Evolutionary conservation across 768 basidiomycete genomes (phyloP).

Genomic region (Suillus sp.): DNA sequence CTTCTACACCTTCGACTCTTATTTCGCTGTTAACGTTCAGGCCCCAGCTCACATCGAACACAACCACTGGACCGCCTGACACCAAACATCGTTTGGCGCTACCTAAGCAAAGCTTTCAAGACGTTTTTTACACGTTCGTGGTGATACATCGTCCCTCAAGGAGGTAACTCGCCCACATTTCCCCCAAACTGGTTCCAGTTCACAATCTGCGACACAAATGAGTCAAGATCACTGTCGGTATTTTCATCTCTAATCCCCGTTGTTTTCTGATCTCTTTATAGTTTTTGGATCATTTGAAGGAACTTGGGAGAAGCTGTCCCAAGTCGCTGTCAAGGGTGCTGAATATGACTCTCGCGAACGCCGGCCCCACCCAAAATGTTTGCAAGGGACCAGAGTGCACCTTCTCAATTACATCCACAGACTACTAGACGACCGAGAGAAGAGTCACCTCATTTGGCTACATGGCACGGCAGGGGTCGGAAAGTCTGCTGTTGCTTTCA

Average conservation of each 20-base stretch:
- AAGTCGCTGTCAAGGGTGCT: constrained; percentile 1
- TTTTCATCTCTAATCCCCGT: background rate
- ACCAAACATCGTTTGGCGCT: background rate
- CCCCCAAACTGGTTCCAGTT: background rate
- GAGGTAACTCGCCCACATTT: background rate
- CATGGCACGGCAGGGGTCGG: constrained; percentile 2
- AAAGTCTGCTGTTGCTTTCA: constrained; percentile 2
- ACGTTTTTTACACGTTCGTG: background rate
- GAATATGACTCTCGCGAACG: constrained; percentile 4
- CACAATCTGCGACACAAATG: background rate
- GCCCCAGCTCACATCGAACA: background rate
- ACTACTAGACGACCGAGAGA: background rate
- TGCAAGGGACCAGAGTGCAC: background rate
- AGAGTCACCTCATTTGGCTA: background rate
- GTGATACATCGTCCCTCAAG: background rate
- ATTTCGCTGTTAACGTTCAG: background rate
- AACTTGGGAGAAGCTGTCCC: constrained; percentile 1
- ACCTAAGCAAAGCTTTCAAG: background rate
- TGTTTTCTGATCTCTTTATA: background rate
- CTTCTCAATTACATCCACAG: background rate
- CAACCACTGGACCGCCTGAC: background rate
- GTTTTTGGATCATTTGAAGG: background rate
- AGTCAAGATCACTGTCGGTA: background rate
- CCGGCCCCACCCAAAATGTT: constrained; percentile 1
- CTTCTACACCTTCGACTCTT: background rate